Percentiles rank a stretch among this genome's conserved stretches.
Evolutionary conservation across 2,329 filamentous ascomycete species (phyloP).

Genomic region (Chrysosporium queenslandicum): DNA sequence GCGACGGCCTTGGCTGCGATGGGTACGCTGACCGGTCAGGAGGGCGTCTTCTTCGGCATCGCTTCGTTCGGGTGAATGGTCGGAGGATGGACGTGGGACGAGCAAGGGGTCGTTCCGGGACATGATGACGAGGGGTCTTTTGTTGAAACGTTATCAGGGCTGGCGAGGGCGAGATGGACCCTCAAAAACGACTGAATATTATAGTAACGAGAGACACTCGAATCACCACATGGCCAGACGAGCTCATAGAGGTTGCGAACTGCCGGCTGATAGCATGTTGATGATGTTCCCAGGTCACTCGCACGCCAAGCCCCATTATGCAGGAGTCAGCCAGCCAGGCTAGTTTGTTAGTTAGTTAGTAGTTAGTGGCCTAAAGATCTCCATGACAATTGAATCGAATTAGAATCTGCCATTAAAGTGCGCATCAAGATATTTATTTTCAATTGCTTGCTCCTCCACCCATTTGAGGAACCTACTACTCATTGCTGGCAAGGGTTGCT

Average conservation of each 20-base stretch:
- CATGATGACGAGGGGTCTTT: slow-evolving; percentile 20
- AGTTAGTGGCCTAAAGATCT: too few relatives aligned
- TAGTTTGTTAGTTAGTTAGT: too few relatives aligned
- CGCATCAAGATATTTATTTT: too few relatives aligned
- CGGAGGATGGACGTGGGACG: slow-evolving; percentile 45
- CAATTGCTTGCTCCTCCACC: too few relatives aligned
- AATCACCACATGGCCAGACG: neutral
- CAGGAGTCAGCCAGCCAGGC: neutral
- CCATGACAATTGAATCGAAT: too few relatives aligned
- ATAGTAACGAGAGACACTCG: neutral
- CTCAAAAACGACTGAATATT: neutral
- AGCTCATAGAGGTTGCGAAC: neutral
- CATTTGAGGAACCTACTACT: too few relatives aligned
- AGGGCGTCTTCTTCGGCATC: slow-evolving; percentile 55
- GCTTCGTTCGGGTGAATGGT: slow-evolving; percentile 46
- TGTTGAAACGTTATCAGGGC: neutral
- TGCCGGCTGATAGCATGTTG: neutral
- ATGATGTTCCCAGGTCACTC: neutral
- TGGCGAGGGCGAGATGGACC: neutral
- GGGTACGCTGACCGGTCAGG: slow-evolving; percentile 45
- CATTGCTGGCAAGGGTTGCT: too few relatives aligned
- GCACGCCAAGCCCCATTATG: neutral
- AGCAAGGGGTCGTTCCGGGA: slow-evolving; percentile 44
- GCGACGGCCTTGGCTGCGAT: slow-evolving; percentile 25
- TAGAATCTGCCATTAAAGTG: too few relatives aligned